phyloP scores from a whole-genome alignment of 2,329 filamentous ascomycete genomes.

The Trichophaea hybrida region DNA sequence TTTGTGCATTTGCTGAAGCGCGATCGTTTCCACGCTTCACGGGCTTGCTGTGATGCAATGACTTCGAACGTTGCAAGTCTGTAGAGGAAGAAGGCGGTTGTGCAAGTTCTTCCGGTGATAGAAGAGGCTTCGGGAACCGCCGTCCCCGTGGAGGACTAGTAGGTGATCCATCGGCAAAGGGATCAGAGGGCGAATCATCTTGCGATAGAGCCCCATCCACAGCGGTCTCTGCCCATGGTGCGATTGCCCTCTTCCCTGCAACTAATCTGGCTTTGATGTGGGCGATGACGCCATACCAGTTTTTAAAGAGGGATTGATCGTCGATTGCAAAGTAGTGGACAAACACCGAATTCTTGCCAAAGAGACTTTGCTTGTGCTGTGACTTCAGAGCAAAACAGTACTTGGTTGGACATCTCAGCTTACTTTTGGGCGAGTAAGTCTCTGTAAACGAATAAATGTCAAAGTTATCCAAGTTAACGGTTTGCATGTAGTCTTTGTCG shows the following conservation, averaged over 20 bases:
- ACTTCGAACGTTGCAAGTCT: constrained; percentile 11
- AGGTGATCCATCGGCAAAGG: constrained; percentile 6
- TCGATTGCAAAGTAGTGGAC: constrained; percentile 84
- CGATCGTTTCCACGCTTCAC: constrained; percentile 3
- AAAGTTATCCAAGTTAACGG: constrained; percentile 20
- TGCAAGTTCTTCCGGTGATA: constrained; percentile 20
- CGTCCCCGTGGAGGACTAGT: constrained; percentile 16
- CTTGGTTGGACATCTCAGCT: constrained; percentile 70
- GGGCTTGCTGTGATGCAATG: constrained; percentile 12
- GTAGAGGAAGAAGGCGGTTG: constrained; percentile 8
- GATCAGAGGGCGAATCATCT: background rate
- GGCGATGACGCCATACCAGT: constrained; percentile 44
- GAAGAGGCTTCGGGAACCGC: constrained; percentile 15
- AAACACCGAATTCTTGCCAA: constrained; percentile 68
- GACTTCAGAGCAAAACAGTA: constrained; percentile 81
- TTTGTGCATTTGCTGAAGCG: background rate
- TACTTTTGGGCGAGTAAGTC: constrained; percentile 30
- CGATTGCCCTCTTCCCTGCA: constrained; percentile 18
- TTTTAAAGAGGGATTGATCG: constrained; percentile 49
- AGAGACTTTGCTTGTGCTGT: constrained; percentile 75
- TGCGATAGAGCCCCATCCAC: constrained; percentile 1
- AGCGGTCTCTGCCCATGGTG: constrained; percentile 15
- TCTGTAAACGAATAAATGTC: constrained; percentile 53
- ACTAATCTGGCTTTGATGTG: constrained; percentile 19
- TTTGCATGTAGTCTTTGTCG: constrained; percentile 46